These are phyloP conservation scores for Fraxinus sp. DNA, from an alignment of 305 asterid genomes.

Conservation along the genomic window DNA sequence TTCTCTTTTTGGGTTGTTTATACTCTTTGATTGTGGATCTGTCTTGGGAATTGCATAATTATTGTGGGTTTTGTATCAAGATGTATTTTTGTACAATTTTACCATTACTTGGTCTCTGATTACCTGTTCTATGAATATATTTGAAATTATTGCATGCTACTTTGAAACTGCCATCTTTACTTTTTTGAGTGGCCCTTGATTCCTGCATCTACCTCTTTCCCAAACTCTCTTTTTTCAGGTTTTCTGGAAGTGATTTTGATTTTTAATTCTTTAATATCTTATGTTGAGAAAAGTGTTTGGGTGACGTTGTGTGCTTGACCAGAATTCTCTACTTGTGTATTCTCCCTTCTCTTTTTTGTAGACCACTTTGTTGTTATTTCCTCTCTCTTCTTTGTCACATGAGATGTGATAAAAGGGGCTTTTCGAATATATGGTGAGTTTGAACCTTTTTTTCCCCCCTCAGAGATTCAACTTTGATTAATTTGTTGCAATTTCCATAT, in stretches of 20 bases:
- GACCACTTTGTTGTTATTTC: background rate
- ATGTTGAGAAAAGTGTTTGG: background rate
- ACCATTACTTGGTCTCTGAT: background rate
- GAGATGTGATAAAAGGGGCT: background rate
- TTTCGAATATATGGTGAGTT: background rate
- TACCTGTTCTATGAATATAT: background rate
- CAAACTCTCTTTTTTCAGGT: background rate
- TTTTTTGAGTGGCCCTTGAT: slow-evolving; percentile 1
- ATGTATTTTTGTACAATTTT: background rate
- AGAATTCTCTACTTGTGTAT: background rate
- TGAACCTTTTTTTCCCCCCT: background rate
- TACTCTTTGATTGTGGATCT: slow-evolving; percentile 4
- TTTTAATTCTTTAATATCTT: background rate
- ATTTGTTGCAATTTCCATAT: background rate
- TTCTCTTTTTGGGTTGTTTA: background rate
- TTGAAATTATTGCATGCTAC: background rate
- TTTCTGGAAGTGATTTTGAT: background rate
- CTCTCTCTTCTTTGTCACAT: background rate
- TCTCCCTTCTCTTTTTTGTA: background rate
- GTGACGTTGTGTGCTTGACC: background rate
- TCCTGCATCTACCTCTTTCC: background rate
- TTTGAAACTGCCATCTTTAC: background rate
- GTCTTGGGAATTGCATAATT: background rate
- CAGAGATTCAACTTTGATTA: background rate
- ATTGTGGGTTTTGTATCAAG: background rate